phyloP scores from a whole-genome alignment of 108 stramenopile genomes.

The Asterionellopsis glacialis region DNA sequence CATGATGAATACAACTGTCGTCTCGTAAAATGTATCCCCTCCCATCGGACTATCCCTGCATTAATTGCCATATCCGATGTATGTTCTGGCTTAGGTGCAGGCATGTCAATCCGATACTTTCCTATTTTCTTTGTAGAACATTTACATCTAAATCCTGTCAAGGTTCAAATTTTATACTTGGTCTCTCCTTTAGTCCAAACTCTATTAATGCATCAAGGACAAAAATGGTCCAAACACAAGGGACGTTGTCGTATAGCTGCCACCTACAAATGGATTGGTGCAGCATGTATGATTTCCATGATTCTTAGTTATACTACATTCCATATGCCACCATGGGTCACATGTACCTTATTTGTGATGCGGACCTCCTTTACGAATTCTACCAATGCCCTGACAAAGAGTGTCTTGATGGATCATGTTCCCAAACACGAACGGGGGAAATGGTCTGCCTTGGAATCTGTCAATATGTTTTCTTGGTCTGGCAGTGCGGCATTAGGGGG shows the following conservation, averaged over 20 bases:
- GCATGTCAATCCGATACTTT: conserved; percentile 76
- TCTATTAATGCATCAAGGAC: conserved; percentile 18
- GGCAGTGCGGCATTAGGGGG: conserved; percentile 41
- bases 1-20: too few relatives aligned
- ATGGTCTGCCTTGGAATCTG: conserved; percentile 47
- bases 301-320: conserved; percentile 7
- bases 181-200: conserved; percentile 39
- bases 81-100: conserved; percentile 39
- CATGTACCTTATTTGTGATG: conserved; percentile 30
- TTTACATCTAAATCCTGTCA: conserved; percentile 38
- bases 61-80: conserved; percentile 37
- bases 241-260: conserved; percentile 39
- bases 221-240: conserved; percentile 10
- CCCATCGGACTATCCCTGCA: conserved; percentile 22
- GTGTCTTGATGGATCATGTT: conserved; percentile 42
- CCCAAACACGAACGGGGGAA: conserved; percentile 34
- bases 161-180: conserved; percentile 50
- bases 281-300: conserved; percentile 31
- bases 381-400: conserved; percentile 37
- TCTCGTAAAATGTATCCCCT: conserved; percentile 1
- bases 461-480: conserved; percentile 48
- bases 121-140: conserved; percentile 57
- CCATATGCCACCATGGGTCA: conserved; percentile 8
- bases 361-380: conserved; percentile 47
- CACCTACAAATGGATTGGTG: conserved; percentile 31